Percentiles rank a stretch among this genome's conserved stretches.
Conservation (phyloP, 1,284 basidiomycete genomes). For the Boletus mariae region DNA sequence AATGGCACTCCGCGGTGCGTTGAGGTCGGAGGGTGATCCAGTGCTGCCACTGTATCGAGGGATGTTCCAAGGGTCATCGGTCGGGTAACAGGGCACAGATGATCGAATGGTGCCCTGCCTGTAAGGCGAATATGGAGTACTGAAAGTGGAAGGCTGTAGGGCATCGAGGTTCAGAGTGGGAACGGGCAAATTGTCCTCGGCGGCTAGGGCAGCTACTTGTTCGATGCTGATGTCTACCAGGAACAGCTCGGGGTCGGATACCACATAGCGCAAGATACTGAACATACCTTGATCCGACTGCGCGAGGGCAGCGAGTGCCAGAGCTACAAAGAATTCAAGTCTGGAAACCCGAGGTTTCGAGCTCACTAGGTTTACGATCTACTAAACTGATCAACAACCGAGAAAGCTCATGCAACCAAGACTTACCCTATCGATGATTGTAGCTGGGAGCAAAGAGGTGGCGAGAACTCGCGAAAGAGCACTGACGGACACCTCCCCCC, state of each 20-base stretch:
- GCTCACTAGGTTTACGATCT: conserved; percentile 84
- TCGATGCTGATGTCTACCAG: conserved; percentile 74
- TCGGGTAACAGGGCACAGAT: conserved; percentile 46
- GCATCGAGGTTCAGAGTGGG: conserved; percentile 62
- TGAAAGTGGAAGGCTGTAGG: conserved; percentile 50
- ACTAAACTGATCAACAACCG: conserved; percentile 12
- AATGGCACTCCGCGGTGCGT: conserved; percentile 29
- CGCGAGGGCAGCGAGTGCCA: conserved; percentile 83
- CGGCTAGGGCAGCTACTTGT: conserved; percentile 68
- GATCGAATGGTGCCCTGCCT: conserved; percentile 39
- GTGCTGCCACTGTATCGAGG: conserved; percentile 19
- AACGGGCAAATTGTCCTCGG: conserved; percentile 68
- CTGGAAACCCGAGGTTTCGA: conserved; percentile 73
- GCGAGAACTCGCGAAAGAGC: conserved; percentile 74
- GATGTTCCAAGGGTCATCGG: conserved; percentile 73
- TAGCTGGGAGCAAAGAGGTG: conserved; percentile 74
- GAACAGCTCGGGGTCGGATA: conserved; percentile 1
- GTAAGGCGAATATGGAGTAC: conserved; percentile 36
- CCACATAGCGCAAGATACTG: conserved; percentile 2
- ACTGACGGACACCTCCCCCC: conserved; percentile 77
- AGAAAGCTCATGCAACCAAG: neutral
- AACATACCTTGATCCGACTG: conserved; percentile 69
- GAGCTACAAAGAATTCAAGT: conserved; percentile 83
- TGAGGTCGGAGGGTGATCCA: conserved; percentile 19
- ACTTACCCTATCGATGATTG: conserved; percentile 77